phyloP scores from a whole-genome alignment of 1,139 yeast species.

The Casaregolazyma lundiana region DNA sequence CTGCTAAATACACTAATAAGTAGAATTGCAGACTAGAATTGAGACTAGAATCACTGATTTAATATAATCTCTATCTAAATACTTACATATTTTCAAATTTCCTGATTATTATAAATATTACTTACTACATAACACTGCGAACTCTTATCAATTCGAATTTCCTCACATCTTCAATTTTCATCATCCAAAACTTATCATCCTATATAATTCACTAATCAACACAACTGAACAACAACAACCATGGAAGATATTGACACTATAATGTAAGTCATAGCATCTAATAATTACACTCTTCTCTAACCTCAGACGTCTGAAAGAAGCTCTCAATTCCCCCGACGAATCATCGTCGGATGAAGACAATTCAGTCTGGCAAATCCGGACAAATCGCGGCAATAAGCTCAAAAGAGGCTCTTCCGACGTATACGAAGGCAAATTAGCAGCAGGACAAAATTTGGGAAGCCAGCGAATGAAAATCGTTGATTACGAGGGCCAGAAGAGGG shows the following conservation, averaged over 20 bases:
- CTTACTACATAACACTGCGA: no score
- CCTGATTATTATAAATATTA: no score
- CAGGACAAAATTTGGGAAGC: constrained; percentile 28
- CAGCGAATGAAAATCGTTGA: constrained; percentile 33
- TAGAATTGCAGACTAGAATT: no score
- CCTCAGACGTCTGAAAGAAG: constrained; percentile 20
- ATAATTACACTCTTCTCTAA: not conserved
- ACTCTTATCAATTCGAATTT: no score
- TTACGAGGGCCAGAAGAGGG: constrained; percentile 31
- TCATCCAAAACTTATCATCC: no score
- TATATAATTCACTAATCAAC: not conserved
- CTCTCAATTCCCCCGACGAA: constrained; percentile 19
- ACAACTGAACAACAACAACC: not conserved
- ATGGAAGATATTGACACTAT: constrained; percentile 12
- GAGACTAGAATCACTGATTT: no score
- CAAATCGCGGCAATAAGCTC: constrained; percentile 61
- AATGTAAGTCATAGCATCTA: constrained; percentile 8
- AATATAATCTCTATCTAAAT: no score
- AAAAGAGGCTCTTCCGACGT: constrained; percentile 43
- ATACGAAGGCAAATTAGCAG: constrained; percentile 36
- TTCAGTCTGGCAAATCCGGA: constrained; percentile 22
- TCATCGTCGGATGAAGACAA: constrained; percentile 24
- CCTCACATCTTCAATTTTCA: no score
- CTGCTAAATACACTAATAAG: no score
- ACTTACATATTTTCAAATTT: no score